Evolutionary conservation across 441 rosid species (phyloP), one percentile per base, ranked within the genome.

Genomic region (Gossypium laxum): DNA sequence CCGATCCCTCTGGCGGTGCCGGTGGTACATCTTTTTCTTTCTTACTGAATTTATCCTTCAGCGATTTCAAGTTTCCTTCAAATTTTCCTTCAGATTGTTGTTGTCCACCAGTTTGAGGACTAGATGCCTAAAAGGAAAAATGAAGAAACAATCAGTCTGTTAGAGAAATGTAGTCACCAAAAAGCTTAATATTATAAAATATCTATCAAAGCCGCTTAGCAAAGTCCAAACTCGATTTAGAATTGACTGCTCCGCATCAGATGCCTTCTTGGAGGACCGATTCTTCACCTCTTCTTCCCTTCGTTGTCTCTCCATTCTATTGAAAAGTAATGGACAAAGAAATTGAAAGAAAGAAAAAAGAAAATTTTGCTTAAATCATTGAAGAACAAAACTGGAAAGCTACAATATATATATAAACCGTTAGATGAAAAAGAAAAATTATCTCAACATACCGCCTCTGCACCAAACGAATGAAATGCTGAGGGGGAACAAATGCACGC

Each of bases 301-400:
- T 10, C 98, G 97, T 61, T 93, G 99, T 80, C 97, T 84, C 74
- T 96, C 99, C 96, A 93, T 88, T 85, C 99, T 95, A 82, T 76
- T 55, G 48, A 75, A 76, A 34, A 67, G 2, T 15, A 61, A 80
- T 70, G 7, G 15, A 18, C 22, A 19, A 28, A 59, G 68, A 45
- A 64, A 64, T 72, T 68, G 63, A 68, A 48, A 19, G 52, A 10
- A 67, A 50, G 10, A 4, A 14, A 10, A 56, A 10, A 8, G 0
- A 1, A 26, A 12, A 58, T 24, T 4, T 38, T 41, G 34, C 22
- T 34, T 70, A 28, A 57, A 48, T 72, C 63, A 32, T 58, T 19
- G 48, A 34, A 71, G 1, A 52, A 5, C 2, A 55, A 3, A 17
- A 26, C 70, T 24, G 58, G 14, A 26, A 60, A 59, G 5, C 5